Evolutionary conservation across 2,329 filamentous ascomycete species (phyloP), one percentile per base, ranked within the genome.

Genomic region (Aspergillus ibericus): DNA sequence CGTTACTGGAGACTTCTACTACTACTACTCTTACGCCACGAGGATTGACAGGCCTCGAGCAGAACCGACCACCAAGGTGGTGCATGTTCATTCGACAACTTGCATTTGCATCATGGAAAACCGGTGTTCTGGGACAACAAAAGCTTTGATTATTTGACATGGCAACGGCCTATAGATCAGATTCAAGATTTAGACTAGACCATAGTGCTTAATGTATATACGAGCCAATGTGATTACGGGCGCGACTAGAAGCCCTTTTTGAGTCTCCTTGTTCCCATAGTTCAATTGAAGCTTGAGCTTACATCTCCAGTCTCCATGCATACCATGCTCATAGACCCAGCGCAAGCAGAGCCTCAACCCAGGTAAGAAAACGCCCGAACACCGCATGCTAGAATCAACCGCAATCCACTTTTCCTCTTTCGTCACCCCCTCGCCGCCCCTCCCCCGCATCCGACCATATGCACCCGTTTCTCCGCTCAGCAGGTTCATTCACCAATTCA

Each of bases 301-400:
- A 7, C 16, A 12, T 42, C 38, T 16, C 4, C 20, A 42, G 38
- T 42, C 10, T 6, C 38, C 20, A 27, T 29, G 42, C 22, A 47
- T 46, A 25, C 10, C 20, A 46, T 13, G 35, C 35, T 38, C 7
- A 36, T 16, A 38, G 12, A 15, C 8, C 8, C 12, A 32, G 29
- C 29, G 29, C 29, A n/a, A 38, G 15, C 35, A 8, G 4, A 38
- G 15, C 38, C 13, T 42, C 42, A 29, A 27, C 42, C 38, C 38
- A 42, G 38, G 13, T 22, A 5, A 47, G 13, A 44, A 53, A 18
- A 56, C 47, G 35, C 55, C 63, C 50, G 40, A 65, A 61, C 61
- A 59, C 63, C 61, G 52, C 32, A 63, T 59, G 63, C 63, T 51
- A 54, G 50, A 42, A 18, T 29, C 27, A 5, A 50, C 42, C 25